Evolutionary conservation across 495 filamentous ascomycete species (phyloP).

Genomic region (Aspergillus biplanus): DNA sequence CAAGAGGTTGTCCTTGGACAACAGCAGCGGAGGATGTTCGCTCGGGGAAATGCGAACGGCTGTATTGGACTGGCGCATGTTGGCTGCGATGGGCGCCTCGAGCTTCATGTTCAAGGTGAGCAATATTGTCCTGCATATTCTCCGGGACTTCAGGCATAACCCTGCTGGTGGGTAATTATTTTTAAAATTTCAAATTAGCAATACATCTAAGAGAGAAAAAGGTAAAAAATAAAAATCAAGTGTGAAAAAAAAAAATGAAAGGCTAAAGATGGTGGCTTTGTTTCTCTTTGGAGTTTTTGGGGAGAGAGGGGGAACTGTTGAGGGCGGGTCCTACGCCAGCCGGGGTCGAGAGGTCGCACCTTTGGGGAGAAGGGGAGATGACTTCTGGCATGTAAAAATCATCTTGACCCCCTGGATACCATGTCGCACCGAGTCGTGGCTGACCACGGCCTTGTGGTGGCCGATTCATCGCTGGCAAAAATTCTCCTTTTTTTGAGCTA

Average conservation of each 20-base stretch:
- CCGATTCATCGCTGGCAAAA: conserved; percentile 37
- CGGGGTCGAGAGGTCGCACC: conserved; percentile 59
- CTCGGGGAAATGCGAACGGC: conserved; percentile 47
- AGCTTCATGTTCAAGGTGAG: conserved; percentile 84
- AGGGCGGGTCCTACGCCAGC: conserved; percentile 12
- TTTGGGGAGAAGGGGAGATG: conserved; percentile 84
- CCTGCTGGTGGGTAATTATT: conserved; percentile 42
- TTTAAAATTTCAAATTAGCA: conserved; percentile 20
- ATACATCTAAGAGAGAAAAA: conserved; percentile 1
- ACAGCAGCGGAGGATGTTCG: conserved; percentile 43
- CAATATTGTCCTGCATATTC: conserved; percentile 90
- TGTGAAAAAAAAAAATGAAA: too few relatives aligned
- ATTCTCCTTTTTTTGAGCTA: conserved; percentile 17
- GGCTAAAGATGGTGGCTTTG: background rate
- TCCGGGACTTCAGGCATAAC: conserved; percentile 78
- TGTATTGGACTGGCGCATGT: conserved; percentile 42
- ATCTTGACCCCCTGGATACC: conserved; percentile 86
- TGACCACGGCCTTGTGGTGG: conserved; percentile 51
- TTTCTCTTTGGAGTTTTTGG: conserved; percentile 5
- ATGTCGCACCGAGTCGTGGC: conserved; percentile 74
- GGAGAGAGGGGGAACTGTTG: background rate
- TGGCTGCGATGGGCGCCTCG: conserved; percentile 48
- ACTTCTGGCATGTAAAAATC: conserved; percentile 84
- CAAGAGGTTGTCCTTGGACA: conserved; percentile 38
- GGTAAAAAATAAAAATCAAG: background rate